A percentile compares a stretch with the other conserved stretches of the same genome.
phyloP scores from a whole-genome alignment of 495 filamentous ascomycete species.

The Trichoderma virens region DNA sequence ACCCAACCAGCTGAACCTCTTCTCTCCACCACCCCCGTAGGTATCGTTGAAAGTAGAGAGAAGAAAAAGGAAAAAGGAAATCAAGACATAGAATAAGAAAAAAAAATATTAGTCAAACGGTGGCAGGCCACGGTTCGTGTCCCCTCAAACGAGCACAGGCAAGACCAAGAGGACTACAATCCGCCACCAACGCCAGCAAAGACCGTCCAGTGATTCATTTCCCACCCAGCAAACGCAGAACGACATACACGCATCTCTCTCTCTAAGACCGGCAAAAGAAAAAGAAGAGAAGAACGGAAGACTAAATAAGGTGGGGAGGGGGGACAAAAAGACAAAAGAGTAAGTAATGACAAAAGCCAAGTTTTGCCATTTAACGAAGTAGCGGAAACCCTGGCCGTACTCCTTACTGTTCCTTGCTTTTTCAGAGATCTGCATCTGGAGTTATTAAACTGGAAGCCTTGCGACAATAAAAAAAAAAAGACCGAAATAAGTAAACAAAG shows the following conservation, averaged over 20 bases:
- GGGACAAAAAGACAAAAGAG: constrained; percentile 18
- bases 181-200: neutral
- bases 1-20: neutral
- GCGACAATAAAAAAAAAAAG: neutral
- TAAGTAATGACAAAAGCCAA: constrained; percentile 1
- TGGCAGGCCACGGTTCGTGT: neutral
- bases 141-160: neutral
- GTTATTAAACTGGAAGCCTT: neutral
- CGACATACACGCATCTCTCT: constrained; percentile 5
- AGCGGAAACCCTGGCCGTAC: constrained; percentile 14
- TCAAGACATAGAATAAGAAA: neutral
- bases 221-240: constrained; percentile 7
- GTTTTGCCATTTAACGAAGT: constrained; percentile 7
- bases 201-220: constrained; percentile 2
- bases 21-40: neutral
- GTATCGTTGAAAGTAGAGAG: neutral
- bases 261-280: constrained; percentile 14
- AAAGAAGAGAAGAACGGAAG: constrained; percentile 11
- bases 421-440: constrained; percentile 3
- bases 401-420: constrained; percentile 9
- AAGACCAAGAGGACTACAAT: neutral
- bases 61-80: neutral
- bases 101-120: neutral
- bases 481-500: neutral
- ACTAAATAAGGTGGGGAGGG: constrained; percentile 8